These are phyloP conservation scores for Jackrogersella multiformis DNA, from an alignment of 495 filamentous ascomycete species.

Conservation along the genomic window DNA sequence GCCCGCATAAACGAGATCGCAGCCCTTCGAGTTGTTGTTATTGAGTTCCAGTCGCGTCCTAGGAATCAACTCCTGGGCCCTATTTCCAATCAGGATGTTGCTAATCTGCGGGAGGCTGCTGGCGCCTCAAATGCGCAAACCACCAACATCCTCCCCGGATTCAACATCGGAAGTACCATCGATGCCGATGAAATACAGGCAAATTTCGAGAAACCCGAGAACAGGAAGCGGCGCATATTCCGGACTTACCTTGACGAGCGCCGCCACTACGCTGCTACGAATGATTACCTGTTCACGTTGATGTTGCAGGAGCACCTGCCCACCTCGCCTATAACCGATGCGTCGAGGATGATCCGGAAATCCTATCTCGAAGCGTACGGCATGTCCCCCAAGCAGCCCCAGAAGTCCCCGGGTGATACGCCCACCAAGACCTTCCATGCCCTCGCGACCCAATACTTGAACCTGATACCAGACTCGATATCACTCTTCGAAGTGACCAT, in stretches of 20 bases:
- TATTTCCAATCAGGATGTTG: constrained; percentile 73
- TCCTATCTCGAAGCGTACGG: constrained; percentile 44
- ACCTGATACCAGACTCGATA: constrained; percentile 49
- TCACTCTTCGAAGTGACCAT: constrained; percentile 44
- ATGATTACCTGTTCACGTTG: constrained; percentile 55
- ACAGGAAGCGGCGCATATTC: constrained; percentile 69
- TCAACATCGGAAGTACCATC: constrained; percentile 52
- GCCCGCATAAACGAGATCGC: constrained; percentile 81
- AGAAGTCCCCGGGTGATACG: constrained; percentile 38
- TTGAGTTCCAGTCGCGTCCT: constrained; percentile 85
- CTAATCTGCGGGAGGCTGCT: constrained; percentile 71
- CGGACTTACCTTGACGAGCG: constrained; percentile 76
- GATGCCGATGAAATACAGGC: constrained; percentile 60
- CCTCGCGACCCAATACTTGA: constrained; percentile 53
- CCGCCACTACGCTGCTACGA: constrained; percentile 62
- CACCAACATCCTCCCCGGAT: constrained; percentile 55
- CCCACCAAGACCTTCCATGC: constrained; percentile 48
- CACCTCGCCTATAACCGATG: constrained; percentile 41
- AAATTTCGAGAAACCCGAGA: constrained; percentile 65
- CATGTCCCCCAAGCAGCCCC: constrained; percentile 45
- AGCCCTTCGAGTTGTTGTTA: constrained; percentile 79
- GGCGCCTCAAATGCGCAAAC: constrained; percentile 65
- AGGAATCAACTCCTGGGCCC: constrained; percentile 69
- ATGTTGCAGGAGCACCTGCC: constrained; percentile 50
- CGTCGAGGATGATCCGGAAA: constrained; percentile 39